Conservation (phyloP, 164 flowering plant species). For the Nymphaea colorata region DNA sequence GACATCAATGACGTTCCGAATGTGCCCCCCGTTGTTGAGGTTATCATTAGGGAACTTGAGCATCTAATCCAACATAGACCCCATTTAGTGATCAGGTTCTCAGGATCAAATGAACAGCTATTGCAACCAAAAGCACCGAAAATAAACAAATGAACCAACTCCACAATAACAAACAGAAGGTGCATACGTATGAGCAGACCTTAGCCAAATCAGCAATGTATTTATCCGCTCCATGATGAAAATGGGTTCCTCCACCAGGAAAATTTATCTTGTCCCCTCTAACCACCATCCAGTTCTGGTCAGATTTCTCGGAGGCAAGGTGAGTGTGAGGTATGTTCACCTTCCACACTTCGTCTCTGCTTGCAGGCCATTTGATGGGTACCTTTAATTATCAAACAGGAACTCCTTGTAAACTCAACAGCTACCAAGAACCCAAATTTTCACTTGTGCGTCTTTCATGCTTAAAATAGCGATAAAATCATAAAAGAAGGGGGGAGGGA, state of each 20-base stretch:
- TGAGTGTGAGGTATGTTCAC: slow-evolving; percentile 79
- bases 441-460: too few species aligned
- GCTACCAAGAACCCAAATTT: too few species aligned
- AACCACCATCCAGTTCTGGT: slow-evolving; percentile 88
- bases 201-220: slow-evolving; percentile 51
- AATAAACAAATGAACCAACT: too few species aligned
- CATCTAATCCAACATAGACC: slow-evolving; percentile 36
- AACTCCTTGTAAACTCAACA: too few species aligned
- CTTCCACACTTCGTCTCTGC: slow-evolving; percentile 88
- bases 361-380: slow-evolving; percentile 73
- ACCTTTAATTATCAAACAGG: slow-evolving; percentile 29
- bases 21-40: slow-evolving; percentile 55
- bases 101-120: neutral
- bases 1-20: slow-evolving; percentile 66
- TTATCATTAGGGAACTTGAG: slow-evolving; percentile 63
- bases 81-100: neutral
- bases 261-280: slow-evolving; percentile 73
- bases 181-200: slow-evolving; percentile 2
- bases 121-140: too few species aligned
- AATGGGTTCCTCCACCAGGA: slow-evolving; percentile 91
- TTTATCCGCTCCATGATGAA: slow-evolving; percentile 76
- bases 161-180: too few species aligned
- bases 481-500: too few species aligned
- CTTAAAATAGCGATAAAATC: too few species aligned
- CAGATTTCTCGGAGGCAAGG: slow-evolving; percentile 75